Percentiles rank a stretch among this genome's conserved stretches.
Evolutionary conservation across 2,329 filamentous ascomycete genomes (phyloP).

Genomic region (Colletotrichum sp.): DNA sequence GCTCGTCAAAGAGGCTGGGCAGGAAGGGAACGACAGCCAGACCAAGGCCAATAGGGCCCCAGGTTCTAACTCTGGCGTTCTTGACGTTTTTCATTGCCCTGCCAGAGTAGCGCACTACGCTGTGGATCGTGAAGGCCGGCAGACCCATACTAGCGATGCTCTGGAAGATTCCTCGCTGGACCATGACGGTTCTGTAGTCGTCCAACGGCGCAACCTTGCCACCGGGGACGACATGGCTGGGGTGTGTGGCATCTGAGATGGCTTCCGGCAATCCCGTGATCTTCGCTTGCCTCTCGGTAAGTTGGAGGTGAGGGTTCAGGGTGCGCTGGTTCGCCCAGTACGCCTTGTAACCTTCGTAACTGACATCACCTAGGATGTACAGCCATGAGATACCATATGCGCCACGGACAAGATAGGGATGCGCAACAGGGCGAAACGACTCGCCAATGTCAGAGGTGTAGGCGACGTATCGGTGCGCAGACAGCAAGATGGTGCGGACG

Average conservation of each 20-base stretch:
- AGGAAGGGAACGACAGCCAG: conserved; percentile 80
- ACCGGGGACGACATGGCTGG: conserved; percentile 26
- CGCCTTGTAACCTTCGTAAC: conserved; percentile 93
- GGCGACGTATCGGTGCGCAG: conserved; percentile 93
- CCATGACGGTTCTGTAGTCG: conserved; percentile 91
- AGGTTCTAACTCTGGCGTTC: conserved; percentile 78
- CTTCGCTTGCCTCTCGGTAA: conserved; percentile 54
- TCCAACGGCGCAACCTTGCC: conserved; percentile 72
- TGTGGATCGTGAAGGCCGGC: conserved; percentile 93
- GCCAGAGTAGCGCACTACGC: conserved; percentile 88
- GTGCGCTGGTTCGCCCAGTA: conserved; percentile 85
- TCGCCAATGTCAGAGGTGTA: conserved; percentile 98
- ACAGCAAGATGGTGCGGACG: conserved; percentile 83
- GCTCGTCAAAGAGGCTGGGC: conserved; percentile 86
- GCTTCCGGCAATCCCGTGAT: conserved; percentile 43
- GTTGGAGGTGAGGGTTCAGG: conserved; percentile 69
- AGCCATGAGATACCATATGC: conserved; percentile 94
- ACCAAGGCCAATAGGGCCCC: conserved; percentile 88
- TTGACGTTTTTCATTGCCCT: conserved; percentile 83
- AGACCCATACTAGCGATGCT: conserved; percentile 90
- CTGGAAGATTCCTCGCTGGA: conserved; percentile 90
- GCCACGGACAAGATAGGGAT: conserved; percentile 78
- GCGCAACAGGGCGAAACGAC: conserved; percentile 90
- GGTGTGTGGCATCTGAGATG: conserved; percentile 7
- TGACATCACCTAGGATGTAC: conserved; percentile 89